A percentile compares a stretch with the other conserved stretches of the same genome.
Evolutionary conservation across 495 filamentous ascomycete genomes (phyloP).

Genomic region (Pyronema omphalodes): DNA sequence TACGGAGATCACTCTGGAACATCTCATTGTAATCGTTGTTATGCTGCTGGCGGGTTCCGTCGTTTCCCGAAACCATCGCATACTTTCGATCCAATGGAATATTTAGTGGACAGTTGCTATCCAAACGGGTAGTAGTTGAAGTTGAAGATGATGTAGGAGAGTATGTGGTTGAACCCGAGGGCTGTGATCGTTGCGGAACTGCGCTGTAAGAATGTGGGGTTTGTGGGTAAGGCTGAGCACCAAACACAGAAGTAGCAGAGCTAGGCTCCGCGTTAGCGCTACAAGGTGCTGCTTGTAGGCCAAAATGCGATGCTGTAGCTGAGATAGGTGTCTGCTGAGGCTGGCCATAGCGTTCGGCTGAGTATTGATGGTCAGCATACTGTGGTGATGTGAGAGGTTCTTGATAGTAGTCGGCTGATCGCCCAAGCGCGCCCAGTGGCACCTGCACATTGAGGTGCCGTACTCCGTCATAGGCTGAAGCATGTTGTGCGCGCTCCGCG

Average conservation of each 20-base stretch:
- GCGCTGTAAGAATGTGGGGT: background rate
- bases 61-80: slow-evolving; percentile 10
- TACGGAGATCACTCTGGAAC: slow-evolving; percentile 15
- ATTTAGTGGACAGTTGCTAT: slow-evolving; percentile 12
- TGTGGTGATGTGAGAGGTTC: background rate
- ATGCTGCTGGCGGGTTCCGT: slow-evolving; percentile 6
- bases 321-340: slow-evolving; percentile 7
- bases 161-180: background rate
- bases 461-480: slow-evolving; percentile 18
- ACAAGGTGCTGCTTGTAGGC: slow-evolving; percentile 7
- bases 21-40: slow-evolving; percentile 8
- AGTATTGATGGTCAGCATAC: slow-evolving; percentile 9
- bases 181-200: background rate
- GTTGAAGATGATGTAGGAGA: slow-evolving; percentile 1
- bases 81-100: slow-evolving; percentile 15
- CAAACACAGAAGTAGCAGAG: slow-evolving; percentile 11
- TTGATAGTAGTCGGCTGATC: slow-evolving; percentile 7
- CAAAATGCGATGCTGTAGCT: slow-evolving; percentile 5
- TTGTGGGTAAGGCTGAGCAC: slow-evolving; percentile 9
- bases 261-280: slow-evolving; percentile 7
- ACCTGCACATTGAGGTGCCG: slow-evolving; percentile 9
- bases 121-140: background rate
- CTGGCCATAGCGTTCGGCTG: slow-evolving; percentile 7
- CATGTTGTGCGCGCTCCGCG: slow-evolving; percentile 14
- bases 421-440: slow-evolving; percentile 4